Conservation (phyloP, 768 basidiomycete species). For the Agaricus sinodeliciosus region DNA sequence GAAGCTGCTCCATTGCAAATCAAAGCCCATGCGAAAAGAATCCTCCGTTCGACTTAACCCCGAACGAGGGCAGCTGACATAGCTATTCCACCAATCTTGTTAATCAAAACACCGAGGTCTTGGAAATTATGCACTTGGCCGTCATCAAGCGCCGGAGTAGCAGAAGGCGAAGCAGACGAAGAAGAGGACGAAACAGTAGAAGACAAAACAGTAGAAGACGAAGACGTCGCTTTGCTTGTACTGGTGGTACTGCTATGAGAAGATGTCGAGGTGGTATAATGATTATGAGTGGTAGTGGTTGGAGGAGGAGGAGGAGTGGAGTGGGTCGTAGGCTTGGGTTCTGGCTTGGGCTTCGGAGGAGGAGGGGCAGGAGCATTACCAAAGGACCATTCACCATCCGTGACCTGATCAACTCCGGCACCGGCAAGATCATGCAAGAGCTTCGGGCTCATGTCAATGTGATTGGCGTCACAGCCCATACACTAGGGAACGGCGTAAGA, state of each 20-base stretch:
- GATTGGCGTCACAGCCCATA: constrained; percentile 27
- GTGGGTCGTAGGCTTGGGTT: not conserved
- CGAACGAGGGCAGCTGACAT: not conserved
- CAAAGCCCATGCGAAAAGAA: not conserved
- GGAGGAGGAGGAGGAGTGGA: not conserved
- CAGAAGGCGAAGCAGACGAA: not conserved
- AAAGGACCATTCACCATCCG: constrained; percentile 36
- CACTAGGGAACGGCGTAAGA: constrained; percentile 24
- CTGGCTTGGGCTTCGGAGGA: not conserved
- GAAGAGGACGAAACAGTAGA: constrained; percentile 1
- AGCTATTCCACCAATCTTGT: constrained; percentile 3
- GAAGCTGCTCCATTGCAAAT: not conserved
- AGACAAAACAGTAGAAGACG: not conserved
- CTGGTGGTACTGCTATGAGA: not conserved
- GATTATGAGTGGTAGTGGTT: not conserved
- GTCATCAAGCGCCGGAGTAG: not conserved
- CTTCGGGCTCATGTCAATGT: constrained; percentile 39
- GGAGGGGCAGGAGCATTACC: constrained; percentile 16
- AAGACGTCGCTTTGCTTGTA: not conserved
- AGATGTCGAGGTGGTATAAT: not conserved
- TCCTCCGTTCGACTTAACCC: not conserved
- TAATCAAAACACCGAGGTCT: not conserved
- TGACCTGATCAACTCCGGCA: constrained; percentile 21
- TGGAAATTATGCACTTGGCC: constrained; percentile 5
- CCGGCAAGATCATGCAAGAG: constrained; percentile 39